Conservation (phyloP, 2,329 filamentous ascomycete genomes). For the Elsinoe arachidis region DNA sequence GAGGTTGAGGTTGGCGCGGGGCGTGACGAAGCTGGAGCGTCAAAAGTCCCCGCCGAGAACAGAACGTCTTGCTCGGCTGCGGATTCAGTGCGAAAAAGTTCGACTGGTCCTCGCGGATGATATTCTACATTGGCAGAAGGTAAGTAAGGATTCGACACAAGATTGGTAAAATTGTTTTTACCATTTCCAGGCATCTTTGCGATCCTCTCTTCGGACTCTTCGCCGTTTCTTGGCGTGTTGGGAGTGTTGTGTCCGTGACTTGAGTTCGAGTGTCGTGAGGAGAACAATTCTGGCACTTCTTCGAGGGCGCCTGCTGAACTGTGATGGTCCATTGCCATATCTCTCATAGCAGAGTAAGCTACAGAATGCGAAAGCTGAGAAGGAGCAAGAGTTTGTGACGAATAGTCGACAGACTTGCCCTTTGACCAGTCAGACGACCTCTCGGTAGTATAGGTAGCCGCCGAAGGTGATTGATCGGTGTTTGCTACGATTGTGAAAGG, state of each 20-base stretch:
- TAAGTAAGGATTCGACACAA: constrained; percentile 55
- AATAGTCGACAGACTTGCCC: constrained; percentile 19
- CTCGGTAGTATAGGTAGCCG: constrained; percentile 27
- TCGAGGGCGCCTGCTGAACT: constrained; percentile 30
- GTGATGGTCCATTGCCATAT: constrained; percentile 47
- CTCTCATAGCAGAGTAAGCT: constrained; percentile 53
- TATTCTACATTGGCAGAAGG: constrained; percentile 49
- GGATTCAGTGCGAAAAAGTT: constrained; percentile 64
- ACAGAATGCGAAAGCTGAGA: constrained; percentile 29
- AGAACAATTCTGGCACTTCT: constrained; percentile 45
- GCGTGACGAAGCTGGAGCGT: constrained; percentile 46
- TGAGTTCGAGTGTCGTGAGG: constrained; percentile 50
- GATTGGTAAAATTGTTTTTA: constrained; percentile 36
- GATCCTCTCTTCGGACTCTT: constrained; percentile 45
- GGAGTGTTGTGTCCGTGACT: constrained; percentile 54
- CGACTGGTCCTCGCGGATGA: constrained; percentile 53
- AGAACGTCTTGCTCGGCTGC: constrained; percentile 79
- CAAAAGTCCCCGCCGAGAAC: constrained; percentile 63
- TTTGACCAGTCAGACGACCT: constrained; percentile 4
- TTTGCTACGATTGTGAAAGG: constrained; percentile 36
- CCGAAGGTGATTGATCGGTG: constrained; percentile 35
- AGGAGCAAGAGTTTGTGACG: constrained; percentile 16
- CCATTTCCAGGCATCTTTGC: constrained; percentile 46
- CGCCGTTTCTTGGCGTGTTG: constrained; percentile 48
- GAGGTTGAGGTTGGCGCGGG: constrained; percentile 58